Conservation (phyloP, 306 rosid species). For the Lathyrus aphaca region DNA sequence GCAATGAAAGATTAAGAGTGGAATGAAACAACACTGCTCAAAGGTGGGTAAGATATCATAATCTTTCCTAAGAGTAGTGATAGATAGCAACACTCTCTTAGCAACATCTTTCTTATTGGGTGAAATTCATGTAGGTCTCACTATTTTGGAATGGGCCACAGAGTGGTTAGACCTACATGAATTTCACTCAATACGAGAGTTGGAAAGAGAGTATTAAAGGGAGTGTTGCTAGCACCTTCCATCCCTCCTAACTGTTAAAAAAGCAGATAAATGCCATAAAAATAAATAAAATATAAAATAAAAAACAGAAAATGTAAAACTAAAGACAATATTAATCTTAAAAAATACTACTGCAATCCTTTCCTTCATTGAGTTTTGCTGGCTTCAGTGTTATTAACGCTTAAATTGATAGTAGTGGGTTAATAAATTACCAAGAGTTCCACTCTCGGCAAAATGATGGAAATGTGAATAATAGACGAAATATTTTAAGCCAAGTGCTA, state of each 20-base stretch:
- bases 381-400: conserved; percentile 3
- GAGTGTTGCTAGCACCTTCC: not conserved
- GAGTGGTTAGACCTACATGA: no score
- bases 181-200: no score
- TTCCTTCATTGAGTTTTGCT: conserved; percentile 4
- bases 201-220: not conserved
- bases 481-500: not conserved
- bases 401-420: not conserved
- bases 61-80: not conserved
- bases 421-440: not conserved
- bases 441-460: not conserved
- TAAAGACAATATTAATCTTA: not conserved
- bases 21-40: conserved; percentile 5
- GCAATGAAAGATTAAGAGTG: not conserved
- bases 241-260: not conserved
- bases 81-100: not conserved
- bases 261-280: not conserved
- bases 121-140: no score
- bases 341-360: not conserved
- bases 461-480: conserved; percentile 2
- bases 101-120: not conserved
- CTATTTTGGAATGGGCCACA: no score
- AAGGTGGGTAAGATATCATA: conserved; percentile 5
- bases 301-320: not conserved
- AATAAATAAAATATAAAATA: not conserved